Percentiles rank a stretch among this genome's conserved stretches.
Conservation (phyloP, 805 yeast genomes). For the Candida xiaguanensis region DNA sequence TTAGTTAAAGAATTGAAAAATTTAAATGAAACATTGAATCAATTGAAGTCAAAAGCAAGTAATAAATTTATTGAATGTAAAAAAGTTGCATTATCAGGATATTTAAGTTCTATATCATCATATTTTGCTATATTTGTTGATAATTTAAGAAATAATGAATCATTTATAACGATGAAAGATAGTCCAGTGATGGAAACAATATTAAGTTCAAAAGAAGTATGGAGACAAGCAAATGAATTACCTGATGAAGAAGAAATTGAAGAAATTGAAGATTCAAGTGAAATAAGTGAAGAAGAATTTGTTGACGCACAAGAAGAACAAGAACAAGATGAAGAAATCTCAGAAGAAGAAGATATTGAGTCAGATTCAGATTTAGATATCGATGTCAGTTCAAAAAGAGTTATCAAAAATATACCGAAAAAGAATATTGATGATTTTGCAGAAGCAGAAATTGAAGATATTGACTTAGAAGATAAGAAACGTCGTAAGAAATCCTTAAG, state of each 20-base stretch:
- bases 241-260: slow-evolving; percentile 22
- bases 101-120: slow-evolving; percentile 71
- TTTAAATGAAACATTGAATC: slow-evolving; percentile 16
- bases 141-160: slow-evolving; percentile 50
- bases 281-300: slow-evolving; percentile 12
- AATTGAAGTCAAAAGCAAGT: slow-evolving; percentile 11
- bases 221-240: slow-evolving; percentile 76
- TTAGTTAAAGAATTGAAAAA: slow-evolving; percentile 55
- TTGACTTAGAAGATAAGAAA: slow-evolving; percentile 83
- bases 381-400: slow-evolving; percentile 52
- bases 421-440: slow-evolving; percentile 47
- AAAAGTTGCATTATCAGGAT: slow-evolving; percentile 68
- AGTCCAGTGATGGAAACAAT: slow-evolving; percentile 88
- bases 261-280: slow-evolving; percentile 13
- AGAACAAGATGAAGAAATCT: slow-evolving; percentile 16
- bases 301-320: slow-evolving; percentile 14
- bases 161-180: slow-evolving; percentile 64
- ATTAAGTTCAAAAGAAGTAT: slow-evolving; percentile 75
- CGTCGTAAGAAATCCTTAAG: slow-evolving; percentile 78
- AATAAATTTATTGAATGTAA: slow-evolving; percentile 47
- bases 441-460: slow-evolving; percentile 73
- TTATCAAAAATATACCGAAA: slow-evolving; percentile 35
- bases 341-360: slow-evolving; percentile 12
- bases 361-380: slow-evolving; percentile 40
- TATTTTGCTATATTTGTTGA: slow-evolving; percentile 74